Evolutionary conservation across 2,329 filamentous ascomycete genomes (phyloP), one percentile per base, ranked within the genome.

Genomic region (Alternaria hordeiaustralica): DNA sequence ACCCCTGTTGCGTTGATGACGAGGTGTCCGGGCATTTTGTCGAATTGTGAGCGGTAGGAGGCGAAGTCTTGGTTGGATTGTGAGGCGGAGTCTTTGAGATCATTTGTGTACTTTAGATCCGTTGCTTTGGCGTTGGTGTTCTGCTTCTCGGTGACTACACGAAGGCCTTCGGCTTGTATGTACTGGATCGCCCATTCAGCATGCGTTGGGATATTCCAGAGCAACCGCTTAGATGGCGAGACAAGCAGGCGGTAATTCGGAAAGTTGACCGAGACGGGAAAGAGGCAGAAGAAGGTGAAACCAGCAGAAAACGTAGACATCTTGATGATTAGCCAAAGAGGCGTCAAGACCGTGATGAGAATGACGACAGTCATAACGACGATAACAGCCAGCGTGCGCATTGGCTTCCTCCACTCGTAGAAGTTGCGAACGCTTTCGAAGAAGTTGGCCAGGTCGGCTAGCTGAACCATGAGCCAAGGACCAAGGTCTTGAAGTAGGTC

Each of bases 181-280:
- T 66, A 72, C 60, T 76, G 67, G 30, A 81, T 71, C n/a, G 74
- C 72, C 75, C 73, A 78, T 55, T 82, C 79, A 6, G 75, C 73
- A 33, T 81, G 76, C 1, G 76, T 81, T 3, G 78, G 78, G 1
- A 81, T 75, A 46, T 80, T 74, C 77, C 79, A 81, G 6, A 81
- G 63, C 3, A 74, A 23, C 41, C 75, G 78, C 55, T 78, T 80
- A 3, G 72, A 61, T 2, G 75, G 77, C 11, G 78, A 80, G 2
- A 78, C 74, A 4, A 81, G 63, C 1, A 81, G 73, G 7, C 78
- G 70, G 55, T 81, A 81, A 23, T 76, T 68, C 1, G 78, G 78
- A 43, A 77, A 75, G 5, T 75, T 72, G 15, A 67, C 73, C 8
- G 74, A 71, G 7, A 81, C 64, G 4, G 78, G 79, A 55, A 75